These are phyloP conservation scores for Pythium scleroteichum DNA, from an alignment of 352 stramenopile species.

Conservation along the genomic window DNA sequence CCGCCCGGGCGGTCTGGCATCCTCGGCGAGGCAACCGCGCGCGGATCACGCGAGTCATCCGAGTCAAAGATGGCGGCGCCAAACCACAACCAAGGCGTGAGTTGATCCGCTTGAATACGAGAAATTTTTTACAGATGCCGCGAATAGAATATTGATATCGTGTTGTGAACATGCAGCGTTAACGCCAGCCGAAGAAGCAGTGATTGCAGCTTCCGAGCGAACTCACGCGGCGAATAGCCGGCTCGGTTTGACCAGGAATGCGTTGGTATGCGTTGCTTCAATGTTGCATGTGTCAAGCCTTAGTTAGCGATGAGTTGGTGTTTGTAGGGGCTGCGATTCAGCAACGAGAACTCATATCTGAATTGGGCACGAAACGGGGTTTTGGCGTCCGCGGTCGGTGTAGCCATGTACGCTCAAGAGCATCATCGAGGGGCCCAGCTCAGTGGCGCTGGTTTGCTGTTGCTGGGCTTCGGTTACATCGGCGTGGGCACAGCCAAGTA, in stretches of 20 bases:
- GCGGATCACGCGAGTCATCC: slow-evolving; percentile 18
- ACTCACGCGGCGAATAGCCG: slow-evolving; percentile 40
- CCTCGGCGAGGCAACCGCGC: neutral
- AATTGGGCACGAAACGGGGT: slow-evolving; percentile 88
- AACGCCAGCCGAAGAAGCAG: slow-evolving; percentile 25
- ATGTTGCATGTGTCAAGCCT: neutral
- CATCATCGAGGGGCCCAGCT: slow-evolving; percentile 84
- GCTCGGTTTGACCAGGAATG: slow-evolving; percentile 35
- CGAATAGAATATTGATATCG: no score
- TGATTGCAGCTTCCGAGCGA: slow-evolving; percentile 31
- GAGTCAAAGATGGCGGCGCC: slow-evolving; percentile 10
- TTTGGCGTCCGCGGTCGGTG: slow-evolving; percentile 75
- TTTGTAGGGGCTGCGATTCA: slow-evolving; percentile 72
- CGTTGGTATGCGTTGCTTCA: slow-evolving; percentile 26
- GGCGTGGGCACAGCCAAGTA: slow-evolving; percentile 87
- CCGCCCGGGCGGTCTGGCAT: neutral
- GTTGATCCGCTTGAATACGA: no score
- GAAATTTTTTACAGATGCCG: no score
- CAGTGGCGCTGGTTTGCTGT: slow-evolving; percentile 72
- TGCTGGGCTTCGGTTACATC: slow-evolving; percentile 88
- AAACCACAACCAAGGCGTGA: neutral
- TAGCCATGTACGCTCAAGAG: slow-evolving; percentile 89
- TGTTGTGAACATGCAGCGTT: neutral
- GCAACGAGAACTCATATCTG: slow-evolving; percentile 88
- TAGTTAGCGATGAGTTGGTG: neutral